A percentile compares a stretch with the other conserved stretches of the same genome.
Evolutionary conservation across 495 filamentous ascomycete species (phyloP).

Genomic region (Cetradonia linearis): DNA sequence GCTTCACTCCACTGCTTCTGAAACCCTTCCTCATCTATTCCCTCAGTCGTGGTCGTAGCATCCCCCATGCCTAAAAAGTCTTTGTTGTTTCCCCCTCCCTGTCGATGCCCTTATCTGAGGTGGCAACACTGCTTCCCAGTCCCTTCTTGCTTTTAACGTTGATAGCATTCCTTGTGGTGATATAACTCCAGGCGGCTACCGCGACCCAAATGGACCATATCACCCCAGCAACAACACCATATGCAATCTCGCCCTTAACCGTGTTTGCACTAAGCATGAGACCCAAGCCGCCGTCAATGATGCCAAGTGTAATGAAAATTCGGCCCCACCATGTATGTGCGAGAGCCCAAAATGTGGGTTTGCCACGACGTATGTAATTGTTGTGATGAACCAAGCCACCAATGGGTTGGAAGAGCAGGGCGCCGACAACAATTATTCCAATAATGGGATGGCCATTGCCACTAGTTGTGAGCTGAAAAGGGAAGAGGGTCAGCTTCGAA

Average conservation of each 20-base stretch:
- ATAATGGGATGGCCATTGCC: conserved; percentile 17
- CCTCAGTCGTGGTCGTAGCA: too few relatives aligned
- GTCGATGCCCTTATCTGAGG: too few relatives aligned
- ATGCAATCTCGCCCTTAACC: conserved; percentile 42
- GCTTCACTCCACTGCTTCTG: too few relatives aligned
- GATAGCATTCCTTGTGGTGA: too few relatives aligned
- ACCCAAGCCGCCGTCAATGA: conserved; percentile 63
- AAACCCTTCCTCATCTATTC: too few relatives aligned
- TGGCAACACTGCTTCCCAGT: too few relatives aligned
- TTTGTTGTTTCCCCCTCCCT: too few relatives aligned
- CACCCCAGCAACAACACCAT: conserved; percentile 48
- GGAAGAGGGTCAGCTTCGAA: too few relatives aligned
- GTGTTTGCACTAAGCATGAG: conserved; percentile 40
- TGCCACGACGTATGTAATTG: background rate
- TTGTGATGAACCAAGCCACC: conserved; percentile 10
- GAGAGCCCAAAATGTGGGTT: conserved; percentile 4
- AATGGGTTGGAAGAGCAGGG: conserved; percentile 13
- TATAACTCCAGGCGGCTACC: too few relatives aligned
- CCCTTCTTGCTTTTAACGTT: too few relatives aligned
- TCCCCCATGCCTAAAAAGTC: too few relatives aligned
- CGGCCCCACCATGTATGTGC: conserved; percentile 63
- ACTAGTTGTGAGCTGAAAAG: too few relatives aligned
- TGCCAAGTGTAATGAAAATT: conserved; percentile 46
- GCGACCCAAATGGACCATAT: conserved; percentile 40
- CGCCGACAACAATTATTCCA: conserved; percentile 13